phyloP scores from a whole-genome alignment of 1,139 yeast species.

The Hyphopichia pseudoburtonii region DNA sequence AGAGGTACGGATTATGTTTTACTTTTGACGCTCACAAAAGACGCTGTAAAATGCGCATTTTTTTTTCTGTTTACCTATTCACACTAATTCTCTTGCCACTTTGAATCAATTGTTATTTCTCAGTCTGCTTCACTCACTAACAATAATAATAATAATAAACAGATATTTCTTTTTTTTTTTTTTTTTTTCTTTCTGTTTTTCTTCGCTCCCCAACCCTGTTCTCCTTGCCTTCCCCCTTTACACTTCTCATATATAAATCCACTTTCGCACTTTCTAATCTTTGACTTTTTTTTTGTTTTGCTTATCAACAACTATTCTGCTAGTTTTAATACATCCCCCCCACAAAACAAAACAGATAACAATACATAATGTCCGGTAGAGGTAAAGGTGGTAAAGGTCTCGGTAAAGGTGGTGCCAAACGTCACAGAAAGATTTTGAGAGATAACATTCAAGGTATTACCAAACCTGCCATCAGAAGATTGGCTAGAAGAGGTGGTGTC shows the following conservation, averaged over 20 bases:
- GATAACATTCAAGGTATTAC: constrained; percentile 99
- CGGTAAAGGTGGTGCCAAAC: constrained; percentile 99
- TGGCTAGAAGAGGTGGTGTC: constrained; percentile 99
- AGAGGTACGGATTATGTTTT: no score
- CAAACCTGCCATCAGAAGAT: constrained; percentile 99
- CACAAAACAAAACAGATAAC: constrained; percentile 11
- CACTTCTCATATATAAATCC: constrained; percentile 5
- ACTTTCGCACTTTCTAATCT: constrained; percentile 3
- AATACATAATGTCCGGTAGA: constrained; percentile 88
- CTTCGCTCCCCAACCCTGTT: background rate
- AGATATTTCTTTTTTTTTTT: background rate
- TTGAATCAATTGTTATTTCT: no score
- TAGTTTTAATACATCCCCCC: background rate
- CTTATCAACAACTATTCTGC: background rate
- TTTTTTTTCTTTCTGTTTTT: background rate
- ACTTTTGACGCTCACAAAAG: no score
- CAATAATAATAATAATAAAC: no score
- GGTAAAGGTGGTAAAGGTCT: constrained; percentile 99
- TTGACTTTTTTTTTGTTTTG: background rate
- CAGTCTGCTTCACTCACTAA: no score
- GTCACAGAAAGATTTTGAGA: constrained; percentile 99
- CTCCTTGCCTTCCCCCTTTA: no score
- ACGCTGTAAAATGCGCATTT: no score
- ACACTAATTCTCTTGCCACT: no score
- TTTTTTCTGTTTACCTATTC: no score